A percentile compares a stretch with the other conserved stretches of the same genome.
phyloP scores from a whole-genome alignment of 2,329 filamentous ascomycete species.

The Didymella exigua region DNA sequence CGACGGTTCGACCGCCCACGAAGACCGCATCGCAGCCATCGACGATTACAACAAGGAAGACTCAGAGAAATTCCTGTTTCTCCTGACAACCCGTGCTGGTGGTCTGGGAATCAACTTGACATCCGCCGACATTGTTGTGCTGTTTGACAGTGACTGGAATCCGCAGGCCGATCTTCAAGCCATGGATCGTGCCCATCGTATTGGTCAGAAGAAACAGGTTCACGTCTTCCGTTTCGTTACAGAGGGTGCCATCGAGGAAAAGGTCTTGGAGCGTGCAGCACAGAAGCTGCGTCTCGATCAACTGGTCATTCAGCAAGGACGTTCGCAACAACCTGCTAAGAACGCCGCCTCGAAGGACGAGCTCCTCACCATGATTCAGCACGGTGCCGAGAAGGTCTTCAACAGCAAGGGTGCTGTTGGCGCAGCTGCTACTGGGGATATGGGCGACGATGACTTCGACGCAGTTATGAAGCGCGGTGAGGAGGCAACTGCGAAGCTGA shows the following conservation, averaged over 20 bases:
- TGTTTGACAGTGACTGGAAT: conserved; percentile 99
- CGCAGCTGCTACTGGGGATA: conserved; percentile 62
- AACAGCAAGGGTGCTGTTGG: conserved; percentile 71
- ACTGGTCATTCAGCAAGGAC: conserved; percentile 96
- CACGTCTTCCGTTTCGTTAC: conserved; percentile 96
- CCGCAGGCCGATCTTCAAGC: conserved; percentile 97
- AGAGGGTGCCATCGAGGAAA: conserved; percentile 97
- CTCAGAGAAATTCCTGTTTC: conserved; percentile 87
- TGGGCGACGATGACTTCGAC: conserved; percentile 91
- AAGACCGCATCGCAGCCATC: conserved; percentile 96
- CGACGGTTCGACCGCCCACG: conserved; percentile 93
- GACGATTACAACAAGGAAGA: conserved; percentile 97
- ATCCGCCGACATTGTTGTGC: conserved; percentile 89
- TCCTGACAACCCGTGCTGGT: conserved; percentile 93
- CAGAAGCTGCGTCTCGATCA: conserved; percentile 97
- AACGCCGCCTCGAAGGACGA: conserved; percentile 95
- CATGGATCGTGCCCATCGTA: conserved; percentile 98
- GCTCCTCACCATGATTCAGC: conserved; percentile 96
- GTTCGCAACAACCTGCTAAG: conserved; percentile 87
- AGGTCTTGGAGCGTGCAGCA: conserved; percentile 93
- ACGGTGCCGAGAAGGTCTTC: conserved; percentile 96
- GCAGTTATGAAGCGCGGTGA: conserved; percentile 85
- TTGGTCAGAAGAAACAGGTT: conserved; percentile 98
- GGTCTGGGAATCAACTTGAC: conserved; percentile 97
- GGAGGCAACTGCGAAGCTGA: conserved; percentile 85